Conservation (phyloP, 257 asterid genomes). For the Solanum lignicaule region DNA sequence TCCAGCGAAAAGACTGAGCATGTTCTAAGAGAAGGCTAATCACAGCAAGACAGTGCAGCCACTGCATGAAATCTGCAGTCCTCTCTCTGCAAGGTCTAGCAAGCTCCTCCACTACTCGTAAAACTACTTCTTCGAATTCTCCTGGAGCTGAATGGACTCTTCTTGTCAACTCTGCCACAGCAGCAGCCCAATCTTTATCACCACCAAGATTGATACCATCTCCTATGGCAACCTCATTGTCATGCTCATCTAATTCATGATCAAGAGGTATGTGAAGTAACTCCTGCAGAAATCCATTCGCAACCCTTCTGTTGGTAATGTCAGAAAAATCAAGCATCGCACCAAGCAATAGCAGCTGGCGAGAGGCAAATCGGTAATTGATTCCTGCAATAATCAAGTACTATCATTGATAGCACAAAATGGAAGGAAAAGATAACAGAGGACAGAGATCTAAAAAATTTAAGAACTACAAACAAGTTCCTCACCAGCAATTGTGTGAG, state of each 20-base stretch:
- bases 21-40: constrained; percentile 74
- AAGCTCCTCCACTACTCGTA: constrained; percentile 66
- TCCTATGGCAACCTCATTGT: constrained; percentile 58
- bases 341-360: constrained; percentile 82
- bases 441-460: not conserved
- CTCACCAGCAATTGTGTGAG: constrained; percentile 82
- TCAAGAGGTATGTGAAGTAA: constrained; percentile 63
- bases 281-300: constrained; percentile 60
- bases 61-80: constrained; percentile 75
- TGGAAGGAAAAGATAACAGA: not conserved
- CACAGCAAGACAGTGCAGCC: constrained; percentile 90
- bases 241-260: constrained; percentile 77
- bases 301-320: constrained; percentile 75
- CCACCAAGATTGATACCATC: constrained; percentile 95
- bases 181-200: constrained; percentile 90
- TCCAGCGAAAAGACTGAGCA: constrained; percentile 50
- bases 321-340: constrained; percentile 87
- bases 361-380: constrained; percentile 69
- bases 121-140: constrained; percentile 77
- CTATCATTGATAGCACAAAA: constrained; percentile 1
- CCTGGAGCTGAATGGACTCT: constrained; percentile 72
- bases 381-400: constrained; percentile 47
- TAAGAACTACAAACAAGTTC: constrained; percentile 2
- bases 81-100: constrained; percentile 95
- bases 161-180: constrained; percentile 66